Percentiles rank a stretch among this genome's conserved stretches.
Evolutionary conservation across 495 filamentous ascomycete species (phyloP).

Genomic region (Tricharina praecox): DNA sequence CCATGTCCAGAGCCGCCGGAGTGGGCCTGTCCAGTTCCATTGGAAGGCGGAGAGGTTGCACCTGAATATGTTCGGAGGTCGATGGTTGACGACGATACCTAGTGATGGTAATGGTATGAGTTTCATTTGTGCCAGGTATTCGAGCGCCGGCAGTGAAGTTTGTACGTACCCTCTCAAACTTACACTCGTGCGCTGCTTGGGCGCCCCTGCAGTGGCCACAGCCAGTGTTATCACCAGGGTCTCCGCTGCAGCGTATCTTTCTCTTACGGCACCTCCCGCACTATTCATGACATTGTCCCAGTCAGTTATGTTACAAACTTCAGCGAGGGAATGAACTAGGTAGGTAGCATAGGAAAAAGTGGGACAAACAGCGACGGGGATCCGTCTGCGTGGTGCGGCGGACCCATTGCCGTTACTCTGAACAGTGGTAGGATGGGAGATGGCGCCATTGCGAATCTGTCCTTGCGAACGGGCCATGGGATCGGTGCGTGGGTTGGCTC

Average conservation of each 20-base stretch:
- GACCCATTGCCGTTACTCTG: conserved; percentile 3
- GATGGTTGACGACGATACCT: conserved; percentile 21
- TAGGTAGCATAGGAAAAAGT: not conserved
- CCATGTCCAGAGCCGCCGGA: conserved; percentile 9
- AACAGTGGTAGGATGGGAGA: not conserved
- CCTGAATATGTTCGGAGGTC: conserved; percentile 18
- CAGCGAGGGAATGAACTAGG: no score
- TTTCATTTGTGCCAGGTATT: no score
- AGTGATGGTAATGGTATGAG: no score
- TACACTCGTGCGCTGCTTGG: conserved; percentile 30
- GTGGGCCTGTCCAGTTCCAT: no score
- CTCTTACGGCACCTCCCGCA: conserved; percentile 80
- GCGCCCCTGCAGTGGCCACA: conserved; percentile 72
- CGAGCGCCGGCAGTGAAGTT: conserved; percentile 2
- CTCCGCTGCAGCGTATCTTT: conserved; percentile 93
- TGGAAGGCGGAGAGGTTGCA: conserved; percentile 11
- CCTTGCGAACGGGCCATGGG: conserved; percentile 13
- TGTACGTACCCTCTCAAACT: conserved; percentile 25
- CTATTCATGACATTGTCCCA: conserved; percentile 38
- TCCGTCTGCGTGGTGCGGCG: conserved; percentile 18
- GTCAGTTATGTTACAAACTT: no score
- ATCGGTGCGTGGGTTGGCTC: conserved; percentile 22
- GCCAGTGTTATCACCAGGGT: conserved; percentile 53
- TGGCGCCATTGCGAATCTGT: conserved; percentile 7
- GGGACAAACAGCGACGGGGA: conserved; percentile 25